Percentiles rank a stretch among this genome's conserved stretches.
phyloP scores from a whole-genome alignment of 768 basidiomycete genomes.

The Russula vinacea region DNA sequence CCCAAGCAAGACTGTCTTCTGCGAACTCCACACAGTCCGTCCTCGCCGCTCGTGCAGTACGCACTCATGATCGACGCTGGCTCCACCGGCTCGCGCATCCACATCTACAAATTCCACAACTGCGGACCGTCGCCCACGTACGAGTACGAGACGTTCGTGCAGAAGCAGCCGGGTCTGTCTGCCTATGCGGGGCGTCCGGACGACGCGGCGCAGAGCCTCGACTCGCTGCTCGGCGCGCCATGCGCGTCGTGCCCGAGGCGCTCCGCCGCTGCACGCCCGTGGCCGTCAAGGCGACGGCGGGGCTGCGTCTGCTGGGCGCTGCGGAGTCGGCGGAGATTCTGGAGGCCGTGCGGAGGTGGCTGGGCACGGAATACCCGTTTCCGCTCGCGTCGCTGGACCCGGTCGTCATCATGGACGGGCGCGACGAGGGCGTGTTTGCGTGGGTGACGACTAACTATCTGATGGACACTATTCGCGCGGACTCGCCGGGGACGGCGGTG shows the following conservation, averaged over 20 bases:
- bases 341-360: conserved; percentile 59
- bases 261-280: conserved; percentile 76
- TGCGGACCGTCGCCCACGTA: conserved; percentile 70
- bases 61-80: conserved; percentile 98
- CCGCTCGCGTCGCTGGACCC: conserved; percentile 54
- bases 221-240: conserved; percentile 75
- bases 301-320: conserved; percentile 67
- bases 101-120: conserved; percentile 98
- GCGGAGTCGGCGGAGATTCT: conserved; percentile 68
- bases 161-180: conserved; percentile 78
- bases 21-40: conserved; percentile 51
- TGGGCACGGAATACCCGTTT: conserved; percentile 68
- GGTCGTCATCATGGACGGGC: conserved; percentile 91
- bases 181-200: conserved; percentile 53
- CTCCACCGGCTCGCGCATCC: conserved; percentile 94
- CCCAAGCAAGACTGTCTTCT: conserved; percentile 68
- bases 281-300: conserved; percentile 91
- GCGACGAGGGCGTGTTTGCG: conserved; percentile 96
- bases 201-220: conserved; percentile 75
- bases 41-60: conserved; percentile 73
- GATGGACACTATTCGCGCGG: conserved; percentile 64
- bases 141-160: conserved; percentile 92
- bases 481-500: conserved; percentile 43
- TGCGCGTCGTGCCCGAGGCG: conserved; percentile 66
- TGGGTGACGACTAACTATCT: conserved; percentile 99